These are phyloP conservation scores for Brasilioporus rufonigricans DNA, from an alignment of 768 basidiomycete genomes.

Conservation along the genomic window DNA sequence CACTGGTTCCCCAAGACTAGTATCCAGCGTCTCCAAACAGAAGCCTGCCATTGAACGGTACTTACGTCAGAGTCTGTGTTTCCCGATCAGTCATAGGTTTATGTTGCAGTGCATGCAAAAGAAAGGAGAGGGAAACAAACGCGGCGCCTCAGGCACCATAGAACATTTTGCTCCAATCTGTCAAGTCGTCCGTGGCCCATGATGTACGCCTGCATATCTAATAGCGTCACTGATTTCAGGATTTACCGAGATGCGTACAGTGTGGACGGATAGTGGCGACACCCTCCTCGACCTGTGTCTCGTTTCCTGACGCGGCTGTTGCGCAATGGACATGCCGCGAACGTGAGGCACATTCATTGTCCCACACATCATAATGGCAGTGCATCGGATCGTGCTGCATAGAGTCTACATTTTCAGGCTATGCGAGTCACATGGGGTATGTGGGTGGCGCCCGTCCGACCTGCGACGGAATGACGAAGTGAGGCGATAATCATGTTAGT, in stretches of 20 bases:
- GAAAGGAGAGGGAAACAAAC: not conserved
- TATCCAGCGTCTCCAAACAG: not conserved
- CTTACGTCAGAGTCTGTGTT: not conserved
- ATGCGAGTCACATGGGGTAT: not conserved
- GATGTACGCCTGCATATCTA: too few relatives aligned
- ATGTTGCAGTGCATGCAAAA: not conserved
- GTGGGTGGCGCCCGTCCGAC: not conserved
- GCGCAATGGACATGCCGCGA: not conserved
- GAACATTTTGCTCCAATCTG: not conserved
- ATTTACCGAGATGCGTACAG: not conserved
- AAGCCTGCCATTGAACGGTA: not conserved
- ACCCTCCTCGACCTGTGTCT: not conserved
- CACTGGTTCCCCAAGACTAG: not conserved
- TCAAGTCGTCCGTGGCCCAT: not conserved
- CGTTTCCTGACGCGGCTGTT: not conserved
- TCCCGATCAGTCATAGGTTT: not conserved
- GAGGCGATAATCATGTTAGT: not conserved
- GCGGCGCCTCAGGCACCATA: not conserved
- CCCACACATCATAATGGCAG: not conserved
- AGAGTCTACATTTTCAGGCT: not conserved
- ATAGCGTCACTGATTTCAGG: conserved; percentile 2
- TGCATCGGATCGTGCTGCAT: not conserved
- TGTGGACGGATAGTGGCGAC: too few relatives aligned
- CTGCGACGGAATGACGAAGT: not conserved
- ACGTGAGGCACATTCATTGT: not conserved